phyloP scores from a whole-genome alignment of 768 basidiomycete species.

The Strobilomyces echinocephalus region DNA sequence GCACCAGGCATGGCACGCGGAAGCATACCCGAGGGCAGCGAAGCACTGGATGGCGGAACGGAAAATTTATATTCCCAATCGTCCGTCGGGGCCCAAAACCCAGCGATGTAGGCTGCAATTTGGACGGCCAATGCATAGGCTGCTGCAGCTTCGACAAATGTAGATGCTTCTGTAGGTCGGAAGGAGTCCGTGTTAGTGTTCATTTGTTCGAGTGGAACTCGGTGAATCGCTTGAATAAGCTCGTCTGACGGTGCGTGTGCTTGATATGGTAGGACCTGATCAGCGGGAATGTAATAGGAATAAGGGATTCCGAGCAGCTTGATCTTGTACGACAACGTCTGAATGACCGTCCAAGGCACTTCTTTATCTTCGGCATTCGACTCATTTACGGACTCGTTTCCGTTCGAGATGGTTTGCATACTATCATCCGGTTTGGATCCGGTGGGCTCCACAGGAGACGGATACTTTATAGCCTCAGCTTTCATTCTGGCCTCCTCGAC shows the following conservation, averaged over 20 bases:
- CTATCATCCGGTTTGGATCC: conserved; percentile 1
- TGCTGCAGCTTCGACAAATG: conserved; percentile 50
- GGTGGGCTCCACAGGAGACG: neutral
- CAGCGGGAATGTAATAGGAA: conserved; percentile 46
- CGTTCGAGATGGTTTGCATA: conserved; percentile 4
- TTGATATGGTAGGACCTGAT: conserved; percentile 69
- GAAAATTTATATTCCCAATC: conserved; percentile 61
- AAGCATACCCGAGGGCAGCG: conserved; percentile 5
- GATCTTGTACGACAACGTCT: conserved; percentile 62
- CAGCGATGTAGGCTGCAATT: conserved; percentile 57
- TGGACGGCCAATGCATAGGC: conserved; percentile 71
- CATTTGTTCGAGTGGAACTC: conserved; percentile 39
- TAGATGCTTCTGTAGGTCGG: conserved; percentile 37
- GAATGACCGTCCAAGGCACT: conserved; percentile 55
- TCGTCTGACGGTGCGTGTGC: conserved; percentile 53
- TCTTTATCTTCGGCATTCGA: conserved; percentile 11
- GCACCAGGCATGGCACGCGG: neutral
- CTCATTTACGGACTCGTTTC: conserved; percentile 8
- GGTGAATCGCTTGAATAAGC: conserved; percentile 47
- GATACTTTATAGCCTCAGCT: conserved; percentile 36
- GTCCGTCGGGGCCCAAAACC: conserved; percentile 69
- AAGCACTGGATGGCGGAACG: conserved; percentile 29
- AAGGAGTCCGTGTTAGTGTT: conserved; percentile 47
- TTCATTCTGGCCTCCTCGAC: conserved; percentile 55
- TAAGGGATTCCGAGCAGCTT: conserved; percentile 58